phyloP scores from a whole-genome alignment of 768 basidiomycete genomes.

The Mycena vitilis region DNA sequence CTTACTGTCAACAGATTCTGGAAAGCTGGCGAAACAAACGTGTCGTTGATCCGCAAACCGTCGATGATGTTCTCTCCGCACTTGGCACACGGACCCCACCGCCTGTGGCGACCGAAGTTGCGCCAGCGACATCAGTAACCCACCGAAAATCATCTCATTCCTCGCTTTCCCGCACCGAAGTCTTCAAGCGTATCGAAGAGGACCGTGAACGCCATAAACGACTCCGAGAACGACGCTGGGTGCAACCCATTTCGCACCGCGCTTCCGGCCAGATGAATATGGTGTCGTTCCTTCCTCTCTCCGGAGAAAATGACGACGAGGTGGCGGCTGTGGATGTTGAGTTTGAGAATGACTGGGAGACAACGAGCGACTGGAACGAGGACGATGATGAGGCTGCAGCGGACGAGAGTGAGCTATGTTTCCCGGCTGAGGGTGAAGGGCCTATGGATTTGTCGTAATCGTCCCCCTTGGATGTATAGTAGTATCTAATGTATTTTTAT shows the following conservation, averaged over 20 bases:
- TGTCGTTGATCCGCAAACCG: slow-evolving; percentile 79
- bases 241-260: slow-evolving; percentile 77
- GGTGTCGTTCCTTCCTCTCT: slow-evolving; percentile 71
- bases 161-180: slow-evolving; percentile 70
- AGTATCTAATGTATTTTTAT: not conserved
- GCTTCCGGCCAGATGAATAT: slow-evolving; percentile 58
- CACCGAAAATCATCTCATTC: slow-evolving; percentile 37
- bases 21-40: slow-evolving; percentile 92
- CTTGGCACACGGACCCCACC: slow-evolving; percentile 60
- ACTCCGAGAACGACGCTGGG: slow-evolving; percentile 91
- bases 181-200: slow-evolving; percentile 90
- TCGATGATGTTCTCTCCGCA: slow-evolving; percentile 74
- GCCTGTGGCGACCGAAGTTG: slow-evolving; percentile 36
- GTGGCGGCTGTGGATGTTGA: slow-evolving; percentile 81
- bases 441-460: slow-evolving; percentile 55
- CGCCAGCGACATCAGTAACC: slow-evolving; percentile 40
- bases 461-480: not conserved
- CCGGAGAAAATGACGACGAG: slow-evolving; percentile 64
- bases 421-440: slow-evolving; percentile 60
- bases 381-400: slow-evolving; percentile 82
- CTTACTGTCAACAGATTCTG: slow-evolving; percentile 70
- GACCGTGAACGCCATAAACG: slow-evolving; percentile 94
- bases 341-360: slow-evolving; percentile 92
- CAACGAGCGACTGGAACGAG: slow-evolving; percentile 92
- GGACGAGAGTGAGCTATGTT: slow-evolving; percentile 81